These are phyloP conservation scores for Oryza australiensis DNA, from an alignment of 176 grass and related monocot genomes.

Conservation along the genomic window DNA sequence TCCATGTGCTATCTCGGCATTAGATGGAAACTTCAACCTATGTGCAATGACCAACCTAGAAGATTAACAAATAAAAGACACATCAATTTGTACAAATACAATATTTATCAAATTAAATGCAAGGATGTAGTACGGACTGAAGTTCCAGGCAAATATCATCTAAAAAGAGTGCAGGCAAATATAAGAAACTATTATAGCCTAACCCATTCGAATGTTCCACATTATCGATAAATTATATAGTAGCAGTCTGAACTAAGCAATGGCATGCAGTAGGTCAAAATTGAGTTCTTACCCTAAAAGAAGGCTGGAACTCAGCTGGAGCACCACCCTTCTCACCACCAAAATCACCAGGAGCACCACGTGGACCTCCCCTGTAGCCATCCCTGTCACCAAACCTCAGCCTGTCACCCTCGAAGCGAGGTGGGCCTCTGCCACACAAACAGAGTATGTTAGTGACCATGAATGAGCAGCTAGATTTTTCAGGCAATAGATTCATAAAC, in stretches of 20 bases:
- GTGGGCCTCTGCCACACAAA: slow-evolving; percentile 58
- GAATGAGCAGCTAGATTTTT: background rate
- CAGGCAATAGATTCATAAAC: background rate
- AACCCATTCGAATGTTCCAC: background rate
- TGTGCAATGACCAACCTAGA: background rate
- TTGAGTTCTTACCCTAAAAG: slow-evolving; percentile 66
- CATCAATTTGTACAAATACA: background rate
- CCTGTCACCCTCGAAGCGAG: slow-evolving; percentile 83
- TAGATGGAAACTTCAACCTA: background rate
- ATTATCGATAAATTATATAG: background rate
- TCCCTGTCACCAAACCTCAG: slow-evolving; percentile 91
- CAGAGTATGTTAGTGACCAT: background rate
- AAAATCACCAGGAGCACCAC: slow-evolving; percentile 78
- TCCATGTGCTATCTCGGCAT: too few species aligned
- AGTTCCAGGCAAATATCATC: background rate
- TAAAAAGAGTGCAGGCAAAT: background rate
- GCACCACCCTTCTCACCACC: slow-evolving; percentile 83
- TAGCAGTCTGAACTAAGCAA: background rate
- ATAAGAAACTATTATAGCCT: background rate
- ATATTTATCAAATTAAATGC: background rate
- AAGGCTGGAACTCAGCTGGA: slow-evolving; percentile 76
- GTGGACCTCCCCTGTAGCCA: slow-evolving; percentile 78
- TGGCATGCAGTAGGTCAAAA: background rate
- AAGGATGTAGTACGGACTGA: background rate
- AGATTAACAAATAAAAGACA: background rate